phyloP scores from a whole-genome alignment of 2,329 filamentous ascomycete genomes.

The Talaromyces atroroseus region DNA sequence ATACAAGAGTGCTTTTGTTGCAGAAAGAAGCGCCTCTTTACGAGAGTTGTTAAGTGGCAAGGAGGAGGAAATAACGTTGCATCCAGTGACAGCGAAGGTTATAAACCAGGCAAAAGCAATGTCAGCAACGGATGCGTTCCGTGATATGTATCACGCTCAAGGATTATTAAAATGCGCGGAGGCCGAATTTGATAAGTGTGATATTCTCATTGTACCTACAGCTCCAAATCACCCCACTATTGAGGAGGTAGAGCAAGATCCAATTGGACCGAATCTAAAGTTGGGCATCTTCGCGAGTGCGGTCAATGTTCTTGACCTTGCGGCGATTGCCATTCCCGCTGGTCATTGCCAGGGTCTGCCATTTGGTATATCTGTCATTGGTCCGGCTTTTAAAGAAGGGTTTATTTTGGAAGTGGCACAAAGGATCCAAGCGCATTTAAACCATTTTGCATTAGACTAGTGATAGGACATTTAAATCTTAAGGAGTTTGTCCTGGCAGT shows the following conservation, averaged over 20 bases:
- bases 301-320: slow-evolving; percentile 55
- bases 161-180: slow-evolving; percentile 22
- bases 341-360: slow-evolving; percentile 33
- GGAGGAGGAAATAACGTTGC: slow-evolving; percentile 20
- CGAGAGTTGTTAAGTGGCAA: slow-evolving; percentile 35
- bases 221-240: slow-evolving; percentile 50
- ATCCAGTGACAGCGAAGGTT: slow-evolving; percentile 31
- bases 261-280: slow-evolving; percentile 50
- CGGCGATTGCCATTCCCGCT: slow-evolving; percentile 32
- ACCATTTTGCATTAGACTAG: neutral
- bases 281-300: slow-evolving; percentile 56
- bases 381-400: slow-evolving; percentile 9
- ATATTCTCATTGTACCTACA: slow-evolving; percentile 53
- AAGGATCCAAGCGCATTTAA: slow-evolving; percentile 4
- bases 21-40: slow-evolving; percentile 48
- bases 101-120: slow-evolving; percentile 16
- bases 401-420: slow-evolving; percentile 9
- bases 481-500: too few species aligned
- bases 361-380: slow-evolving; percentile 18
- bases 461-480: too few species aligned
- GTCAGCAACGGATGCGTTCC: slow-evolving; percentile 44
- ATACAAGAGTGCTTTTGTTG: slow-evolving; percentile 55
- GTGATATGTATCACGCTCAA: slow-evolving; percentile 44
- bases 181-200: slow-evolving; percentile 27
- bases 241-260: slow-evolving; percentile 47